These are phyloP conservation scores for Dipteronia dyeriana DNA, from an alignment of 345 rosid species.

Conservation along the genomic window DNA sequence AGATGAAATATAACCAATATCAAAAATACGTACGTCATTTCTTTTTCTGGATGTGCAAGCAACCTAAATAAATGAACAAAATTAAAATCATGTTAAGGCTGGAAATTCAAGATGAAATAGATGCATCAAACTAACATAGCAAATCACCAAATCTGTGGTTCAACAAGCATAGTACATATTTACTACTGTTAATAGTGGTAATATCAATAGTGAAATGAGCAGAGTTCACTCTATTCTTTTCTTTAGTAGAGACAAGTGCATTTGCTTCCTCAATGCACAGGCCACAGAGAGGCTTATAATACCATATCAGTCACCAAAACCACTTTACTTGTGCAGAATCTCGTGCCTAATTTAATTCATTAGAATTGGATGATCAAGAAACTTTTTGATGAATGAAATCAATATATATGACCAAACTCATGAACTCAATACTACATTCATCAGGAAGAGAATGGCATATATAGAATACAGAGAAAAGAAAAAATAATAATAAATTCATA, in stretches of 20 bases:
- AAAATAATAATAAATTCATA: neutral
- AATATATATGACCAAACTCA: neutral
- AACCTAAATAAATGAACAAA: slow-evolving; percentile 48
- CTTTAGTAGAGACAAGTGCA: too few species aligned
- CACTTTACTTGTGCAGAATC: neutral
- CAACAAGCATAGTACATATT: slow-evolving; percentile 4
- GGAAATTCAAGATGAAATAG: neutral
- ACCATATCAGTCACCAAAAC: neutral
- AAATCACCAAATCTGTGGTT: neutral
- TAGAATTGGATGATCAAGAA: neutral
- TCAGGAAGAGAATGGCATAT: neutral
- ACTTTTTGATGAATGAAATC: neutral
- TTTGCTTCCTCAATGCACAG: too few species aligned
- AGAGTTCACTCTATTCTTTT: too few species aligned
- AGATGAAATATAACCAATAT: slow-evolving; percentile 77
- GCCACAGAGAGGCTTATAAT: neutral
- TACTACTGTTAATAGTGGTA: too few species aligned
- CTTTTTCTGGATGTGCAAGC: slow-evolving; percentile 68
- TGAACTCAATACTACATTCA: neutral
- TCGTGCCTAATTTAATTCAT: neutral
- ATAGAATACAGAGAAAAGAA: neutral
- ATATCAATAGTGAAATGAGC: too few species aligned
- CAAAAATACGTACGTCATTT: slow-evolving; percentile 63
- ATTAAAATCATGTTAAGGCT: neutral
- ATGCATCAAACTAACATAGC: slow-evolving; percentile 3